Conservation (phyloP, 129 eudicot species). For the Smallanthus sonchifolius region DNA sequence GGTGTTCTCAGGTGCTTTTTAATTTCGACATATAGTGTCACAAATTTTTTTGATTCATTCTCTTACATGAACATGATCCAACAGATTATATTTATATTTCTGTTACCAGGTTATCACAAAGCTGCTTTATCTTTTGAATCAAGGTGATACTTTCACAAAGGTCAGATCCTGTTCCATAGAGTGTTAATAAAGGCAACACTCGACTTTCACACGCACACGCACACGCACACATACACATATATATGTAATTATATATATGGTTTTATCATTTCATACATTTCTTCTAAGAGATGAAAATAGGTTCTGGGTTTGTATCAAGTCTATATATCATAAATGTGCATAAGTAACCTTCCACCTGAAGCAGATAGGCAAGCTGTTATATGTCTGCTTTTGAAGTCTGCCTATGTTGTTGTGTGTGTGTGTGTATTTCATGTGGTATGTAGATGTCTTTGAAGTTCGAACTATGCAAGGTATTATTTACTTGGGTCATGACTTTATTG, state of each 20-base stretch:
- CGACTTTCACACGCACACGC: background rate
- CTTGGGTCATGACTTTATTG: background rate
- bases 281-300: background rate
- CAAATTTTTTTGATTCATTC: background rate
- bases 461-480: background rate
- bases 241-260: background rate
- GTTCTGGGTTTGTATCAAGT: background rate
- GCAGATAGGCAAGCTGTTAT: background rate
- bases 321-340: background rate
- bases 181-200: slow-evolving; percentile 7
- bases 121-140: slow-evolving; percentile 89
- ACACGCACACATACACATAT: background rate
- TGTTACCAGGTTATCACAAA: slow-evolving; percentile 79
- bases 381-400: background rate
- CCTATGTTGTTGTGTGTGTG: background rate
- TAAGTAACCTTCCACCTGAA: background rate
- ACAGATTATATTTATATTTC: background rate
- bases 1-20: slow-evolving; percentile 79
- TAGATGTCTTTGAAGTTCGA: background rate
- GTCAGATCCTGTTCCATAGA: slow-evolving; percentile 30
- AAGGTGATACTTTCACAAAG: slow-evolving; percentile 90
- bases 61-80: slow-evolving; percentile 14
- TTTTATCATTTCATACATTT: background rate
- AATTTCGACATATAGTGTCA: background rate
- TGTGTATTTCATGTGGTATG: background rate